Base-by-base conservation (phyloP, 768 basidiomycete species). In the Russula olivacea region DNA sequence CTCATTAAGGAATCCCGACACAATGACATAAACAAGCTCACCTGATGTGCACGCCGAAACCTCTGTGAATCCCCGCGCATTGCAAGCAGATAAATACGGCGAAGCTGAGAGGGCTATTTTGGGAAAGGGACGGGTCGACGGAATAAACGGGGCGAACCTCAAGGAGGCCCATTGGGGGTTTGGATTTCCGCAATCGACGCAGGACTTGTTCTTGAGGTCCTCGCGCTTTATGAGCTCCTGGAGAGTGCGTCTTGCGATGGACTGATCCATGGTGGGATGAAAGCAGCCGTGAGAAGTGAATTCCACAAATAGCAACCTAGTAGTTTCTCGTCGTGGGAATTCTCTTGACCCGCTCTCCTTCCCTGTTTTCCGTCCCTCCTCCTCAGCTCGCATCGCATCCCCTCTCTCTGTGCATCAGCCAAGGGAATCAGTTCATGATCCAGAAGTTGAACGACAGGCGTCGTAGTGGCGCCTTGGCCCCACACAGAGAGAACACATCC, bases 121-220 rank as follows among this genome's bases (percentile, higher is more conserved):
- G 34, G 51, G 55, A 61, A 53, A 6, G n/a, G n/a, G 30, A 9
- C 17, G 21, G 5, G 14, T 7, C 3, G 14, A 53, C 50, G 5
- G 41, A 61, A 38, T 53, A 25, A 17, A 52, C 1, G 12, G 15
- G 38, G 58, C 75, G 63, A 68, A 89, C 89, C 88, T 84, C 66
- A 91, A 74, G 28, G 86, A 87, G n/a, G 92, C 91, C 94, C 94
- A 98, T 72, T 96, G 94, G 0, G 94, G 94, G 71, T 92, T 91
- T n/a, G 90, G 93, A 64, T 89, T 93, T 11, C 76, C 74, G 70
- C 93, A 97, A 72, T 96, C 93, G 15, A 82, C 80, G 72, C 93
- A 97, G 48, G 77, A 67, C 75, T 85, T 88, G 77, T 97, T 95
- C 36, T 79, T 78, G 65, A 89, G 78, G 61, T 84, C 87, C 49